These are phyloP conservation scores for Populus hybrid DNA, from an alignment of 441 rosid species.

Conservation along the genomic window DNA sequence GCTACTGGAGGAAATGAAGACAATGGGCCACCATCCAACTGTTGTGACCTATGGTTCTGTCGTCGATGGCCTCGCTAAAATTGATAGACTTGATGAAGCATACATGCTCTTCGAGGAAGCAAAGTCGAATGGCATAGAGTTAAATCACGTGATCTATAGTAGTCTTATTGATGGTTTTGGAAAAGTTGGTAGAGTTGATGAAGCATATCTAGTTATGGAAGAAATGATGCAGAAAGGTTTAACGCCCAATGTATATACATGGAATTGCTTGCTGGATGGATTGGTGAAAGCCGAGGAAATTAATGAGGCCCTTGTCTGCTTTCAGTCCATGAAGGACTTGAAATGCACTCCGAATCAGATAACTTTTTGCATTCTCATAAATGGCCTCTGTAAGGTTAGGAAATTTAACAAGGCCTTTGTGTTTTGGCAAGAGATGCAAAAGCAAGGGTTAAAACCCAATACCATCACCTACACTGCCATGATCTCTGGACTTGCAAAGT, in stretches of 20 bases:
- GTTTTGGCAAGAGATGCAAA: conserved; percentile 97
- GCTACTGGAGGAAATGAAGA: conserved; percentile 91
- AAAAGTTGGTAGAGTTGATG: conserved; percentile 91
- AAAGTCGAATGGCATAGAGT: conserved; percentile 60
- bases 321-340: conserved; percentile 77
- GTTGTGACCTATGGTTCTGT: conserved; percentile 92
- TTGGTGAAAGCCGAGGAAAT: conserved; percentile 92
- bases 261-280: conserved; percentile 95
- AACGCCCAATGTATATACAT: conserved; percentile 70
- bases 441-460: conserved; percentile 67
- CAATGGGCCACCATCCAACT: conserved; percentile 67
- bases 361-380: conserved; percentile 76
- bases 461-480: conserved; percentile 74
- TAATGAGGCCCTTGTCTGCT: conserved; percentile 78
- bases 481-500: conserved; percentile 90
- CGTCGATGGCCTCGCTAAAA: conserved; percentile 80
- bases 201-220: conserved; percentile 90
- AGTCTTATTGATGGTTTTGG: conserved; percentile 97
- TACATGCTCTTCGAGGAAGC: conserved; percentile 97
- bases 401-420: conserved; percentile 96
- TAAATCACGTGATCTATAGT: conserved; percentile 73
- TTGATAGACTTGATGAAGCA: conserved; percentile 96
- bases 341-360: conserved; percentile 68
- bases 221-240: conserved; percentile 91
- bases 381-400: conserved; percentile 81